Evolutionary conservation across 108 stramenopile species (phyloP).

Genomic region (Fragilaria crotonensis): DNA sequence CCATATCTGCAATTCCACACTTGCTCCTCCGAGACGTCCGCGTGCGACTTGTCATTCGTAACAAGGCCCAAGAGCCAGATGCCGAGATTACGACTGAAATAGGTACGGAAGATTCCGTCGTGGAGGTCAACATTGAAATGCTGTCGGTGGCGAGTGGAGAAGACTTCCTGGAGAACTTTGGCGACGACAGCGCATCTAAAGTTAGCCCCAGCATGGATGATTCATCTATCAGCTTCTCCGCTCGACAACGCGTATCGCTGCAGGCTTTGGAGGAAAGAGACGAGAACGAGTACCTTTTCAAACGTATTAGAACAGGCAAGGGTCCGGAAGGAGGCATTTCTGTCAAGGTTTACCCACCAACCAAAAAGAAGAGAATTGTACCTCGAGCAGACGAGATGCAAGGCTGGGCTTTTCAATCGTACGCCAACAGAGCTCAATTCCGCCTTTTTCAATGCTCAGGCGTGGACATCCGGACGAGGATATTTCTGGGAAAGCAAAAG

Average conservation of each 20-base stretch:
- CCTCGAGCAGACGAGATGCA: background rate
- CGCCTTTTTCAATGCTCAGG: constrained; percentile 65
- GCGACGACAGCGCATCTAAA: constrained; percentile 20
- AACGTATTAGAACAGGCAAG: constrained; percentile 67
- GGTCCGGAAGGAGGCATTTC: constrained; percentile 66
- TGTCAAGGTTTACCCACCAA: constrained; percentile 47
- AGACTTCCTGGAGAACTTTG: constrained; percentile 57
- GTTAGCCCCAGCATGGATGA: background rate
- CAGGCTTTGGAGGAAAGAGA: constrained; percentile 2
- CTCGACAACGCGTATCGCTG: background rate
- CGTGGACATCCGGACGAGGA: constrained; percentile 56
- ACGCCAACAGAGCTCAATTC: constrained; percentile 27
- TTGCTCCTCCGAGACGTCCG: constrained; percentile 63
- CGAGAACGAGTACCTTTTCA: constrained; percentile 43
- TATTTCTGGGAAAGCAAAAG: constrained; percentile 44
- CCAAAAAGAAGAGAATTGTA: background rate
- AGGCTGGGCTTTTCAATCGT: constrained; percentile 49
- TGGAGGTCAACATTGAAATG: constrained; percentile 67
- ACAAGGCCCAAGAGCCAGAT: background rate
- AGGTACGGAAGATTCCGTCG: constrained; percentile 32
- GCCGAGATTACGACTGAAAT: constrained; percentile 21
- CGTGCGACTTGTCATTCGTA: constrained; percentile 55
- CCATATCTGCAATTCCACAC: constrained; percentile 59
- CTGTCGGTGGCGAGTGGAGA: constrained; percentile 62
- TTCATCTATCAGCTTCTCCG: background rate